Percentiles rank a stretch among this genome's conserved stretches.
These are phyloP conservation scores for Cicer cuneatum DNA, from an alignment of 306 rosid genomes.

Conservation along the genomic window DNA sequence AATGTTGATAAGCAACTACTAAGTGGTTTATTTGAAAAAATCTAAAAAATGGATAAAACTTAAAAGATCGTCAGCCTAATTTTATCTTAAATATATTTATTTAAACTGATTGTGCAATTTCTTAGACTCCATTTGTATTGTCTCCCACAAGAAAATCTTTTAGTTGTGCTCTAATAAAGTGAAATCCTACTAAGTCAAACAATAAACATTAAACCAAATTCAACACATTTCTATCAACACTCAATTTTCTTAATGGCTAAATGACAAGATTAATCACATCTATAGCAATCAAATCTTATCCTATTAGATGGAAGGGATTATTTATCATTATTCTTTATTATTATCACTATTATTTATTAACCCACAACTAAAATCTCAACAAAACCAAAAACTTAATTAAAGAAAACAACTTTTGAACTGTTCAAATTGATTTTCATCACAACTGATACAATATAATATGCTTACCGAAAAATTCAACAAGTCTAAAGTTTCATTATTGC, in stretches of 20 bases:
- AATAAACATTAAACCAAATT: constrained; percentile 2
- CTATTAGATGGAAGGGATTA: constrained; percentile 20
- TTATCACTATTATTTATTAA: background rate
- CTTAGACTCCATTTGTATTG: no score
- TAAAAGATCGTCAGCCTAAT: no score
- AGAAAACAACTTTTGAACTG: background rate
- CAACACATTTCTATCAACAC: constrained; percentile 10
- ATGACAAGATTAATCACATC: constrained; percentile 4
- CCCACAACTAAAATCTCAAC: constrained; percentile 19
- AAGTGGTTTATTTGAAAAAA: no score
- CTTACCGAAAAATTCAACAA: constrained; percentile 35
- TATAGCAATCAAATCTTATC: background rate
- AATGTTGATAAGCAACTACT: no score
- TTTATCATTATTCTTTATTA: background rate
- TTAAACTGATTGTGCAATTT: no score
- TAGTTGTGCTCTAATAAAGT: background rate
- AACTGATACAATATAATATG: constrained; percentile 26
- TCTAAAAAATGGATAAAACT: no score
- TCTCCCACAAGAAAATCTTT: constrained; percentile 2
- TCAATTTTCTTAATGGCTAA: constrained; percentile 10
- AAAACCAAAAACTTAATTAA: background rate
- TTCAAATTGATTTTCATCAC: constrained; percentile 33
- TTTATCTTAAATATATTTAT: no score
- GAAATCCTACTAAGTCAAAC: constrained; percentile 32
- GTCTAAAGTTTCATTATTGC: constrained; percentile 27